Conservation (phyloP, 2,329 filamentous ascomycete genomes). For the Epichloe brachyelytri region DNA sequence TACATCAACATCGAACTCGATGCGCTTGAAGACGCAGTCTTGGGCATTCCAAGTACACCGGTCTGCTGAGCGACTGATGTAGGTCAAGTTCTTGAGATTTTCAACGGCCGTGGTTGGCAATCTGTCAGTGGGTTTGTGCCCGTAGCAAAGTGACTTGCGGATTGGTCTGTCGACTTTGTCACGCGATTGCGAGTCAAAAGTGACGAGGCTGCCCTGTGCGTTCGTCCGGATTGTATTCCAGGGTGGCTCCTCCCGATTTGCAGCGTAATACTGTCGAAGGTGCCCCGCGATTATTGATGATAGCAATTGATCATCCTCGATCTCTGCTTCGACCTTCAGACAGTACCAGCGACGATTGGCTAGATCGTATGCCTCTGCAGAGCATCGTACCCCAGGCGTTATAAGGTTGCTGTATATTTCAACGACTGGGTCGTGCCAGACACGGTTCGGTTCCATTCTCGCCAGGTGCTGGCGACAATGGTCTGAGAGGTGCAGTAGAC, state of each 20-base stretch:
- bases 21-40: constrained; percentile 11
- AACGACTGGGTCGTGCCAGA: constrained; percentile 7
- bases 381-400: constrained; percentile 2
- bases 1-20: constrained; percentile 10
- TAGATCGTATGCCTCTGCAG: constrained; percentile 7
- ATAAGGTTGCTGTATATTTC: constrained; percentile 7
- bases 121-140: constrained; percentile 1
- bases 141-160: constrained; percentile 4
- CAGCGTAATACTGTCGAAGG: constrained; percentile 2
- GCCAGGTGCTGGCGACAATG: background rate
- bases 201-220: background rate
- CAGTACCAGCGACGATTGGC: constrained; percentile 11
- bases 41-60: constrained; percentile 6
- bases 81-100: constrained; percentile 4
- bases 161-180: constrained; percentile 5
- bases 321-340: constrained; percentile 6
- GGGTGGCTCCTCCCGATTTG: background rate
- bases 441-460: constrained; percentile 4
- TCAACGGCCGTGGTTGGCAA: constrained; percentile 6
- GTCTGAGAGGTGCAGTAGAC: background rate
- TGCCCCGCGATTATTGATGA: background rate
- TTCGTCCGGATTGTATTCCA: constrained; percentile 2
- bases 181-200: background rate
- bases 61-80: constrained; percentile 7
- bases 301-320: constrained; percentile 1